Percentiles rank a stretch among this genome's conserved stretches.
Evolutionary conservation across 1,284 basidiomycete species (phyloP).

Genomic region (Vanrija humicola): DNA sequence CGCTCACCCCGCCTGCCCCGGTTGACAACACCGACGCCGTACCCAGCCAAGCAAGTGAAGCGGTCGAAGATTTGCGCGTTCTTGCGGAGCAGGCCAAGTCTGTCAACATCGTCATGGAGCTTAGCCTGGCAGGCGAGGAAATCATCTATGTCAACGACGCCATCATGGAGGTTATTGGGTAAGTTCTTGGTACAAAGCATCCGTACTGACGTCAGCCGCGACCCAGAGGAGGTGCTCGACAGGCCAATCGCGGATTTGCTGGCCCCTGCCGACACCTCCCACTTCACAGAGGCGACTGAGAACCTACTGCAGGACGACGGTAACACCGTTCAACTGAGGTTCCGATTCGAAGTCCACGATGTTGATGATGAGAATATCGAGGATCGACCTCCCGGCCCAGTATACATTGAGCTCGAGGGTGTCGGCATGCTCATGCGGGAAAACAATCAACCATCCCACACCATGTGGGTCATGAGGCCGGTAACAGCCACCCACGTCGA

Average conservation of each 20-base stretch:
- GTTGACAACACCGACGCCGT: neutral
- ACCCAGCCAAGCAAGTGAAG: slow-evolving; percentile 48
- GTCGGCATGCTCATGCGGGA: slow-evolving; percentile 99
- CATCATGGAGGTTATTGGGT: slow-evolving; percentile 87
- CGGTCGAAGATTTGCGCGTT: slow-evolving; percentile 74
- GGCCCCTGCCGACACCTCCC: slow-evolving; percentile 73
- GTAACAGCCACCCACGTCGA: slow-evolving; percentile 54
- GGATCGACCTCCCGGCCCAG: slow-evolving; percentile 51
- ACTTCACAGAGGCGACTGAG: slow-evolving; percentile 84
- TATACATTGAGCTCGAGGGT: slow-evolving; percentile 86
- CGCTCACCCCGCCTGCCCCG: neutral
- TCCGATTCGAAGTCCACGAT: slow-evolving; percentile 63
- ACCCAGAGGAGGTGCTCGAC: slow-evolving; percentile 75
- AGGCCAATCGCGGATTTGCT: slow-evolving; percentile 77
- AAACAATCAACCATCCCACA: slow-evolving; percentile 82
- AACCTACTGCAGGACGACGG: slow-evolving; percentile 85
- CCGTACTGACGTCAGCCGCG: slow-evolving; percentile 57
- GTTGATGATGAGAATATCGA: slow-evolving; percentile 34
- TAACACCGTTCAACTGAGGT: slow-evolving; percentile 87
- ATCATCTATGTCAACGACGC: slow-evolving; percentile 92
- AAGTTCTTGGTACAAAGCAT: slow-evolving; percentile 43
- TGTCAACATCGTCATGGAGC: slow-evolving; percentile 92
- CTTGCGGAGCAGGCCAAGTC: slow-evolving; percentile 90
- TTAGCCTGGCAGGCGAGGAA: slow-evolving; percentile 82
- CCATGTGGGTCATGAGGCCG: slow-evolving; percentile 98